Conservation (phyloP, 306 rosid genomes). For the Urtica urens region DNA sequence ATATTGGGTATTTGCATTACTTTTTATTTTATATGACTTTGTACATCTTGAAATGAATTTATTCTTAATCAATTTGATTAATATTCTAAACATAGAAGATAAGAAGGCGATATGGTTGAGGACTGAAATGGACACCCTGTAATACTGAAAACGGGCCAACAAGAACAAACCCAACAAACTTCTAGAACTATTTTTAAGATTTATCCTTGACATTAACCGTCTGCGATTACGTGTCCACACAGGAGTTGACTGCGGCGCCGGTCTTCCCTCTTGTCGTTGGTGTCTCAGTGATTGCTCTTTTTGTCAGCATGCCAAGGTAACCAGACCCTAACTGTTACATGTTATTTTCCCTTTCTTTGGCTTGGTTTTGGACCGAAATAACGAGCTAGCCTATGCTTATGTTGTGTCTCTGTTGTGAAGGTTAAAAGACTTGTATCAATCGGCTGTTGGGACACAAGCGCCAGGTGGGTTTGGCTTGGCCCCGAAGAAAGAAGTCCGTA, state of each 20-base stretch:
- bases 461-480: slow-evolving; percentile 37
- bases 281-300: slow-evolving; percentile 52
- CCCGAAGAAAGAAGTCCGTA: slow-evolving; percentile 57
- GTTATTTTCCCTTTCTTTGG: slow-evolving; percentile 10
- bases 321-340: slow-evolving; percentile 9
- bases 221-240: not conserved
- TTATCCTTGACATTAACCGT: not conserved
- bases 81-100: too few relatives aligned
- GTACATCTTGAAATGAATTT: too few relatives aligned
- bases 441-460: slow-evolving; percentile 59
- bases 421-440: slow-evolving; percentile 66
- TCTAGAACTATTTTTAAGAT: too few relatives aligned
- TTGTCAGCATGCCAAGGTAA: slow-evolving; percentile 72
- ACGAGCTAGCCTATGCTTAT: slow-evolving; percentile 2
- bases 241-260: slow-evolving; percentile 93
- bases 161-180: too few relatives aligned
- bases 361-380: slow-evolving; percentile 9
- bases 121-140: too few relatives aligned
- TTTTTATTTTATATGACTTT: too few relatives aligned
- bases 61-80: too few relatives aligned
- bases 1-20: too few relatives aligned
- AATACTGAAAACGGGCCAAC: too few relatives aligned
- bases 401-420: slow-evolving; percentile 28
- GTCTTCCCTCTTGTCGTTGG: slow-evolving; percentile 78
- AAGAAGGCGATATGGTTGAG: too few relatives aligned